phyloP scores from a whole-genome alignment of 805 yeast genomes.

The Metschnikowia vanudenii region DNA sequence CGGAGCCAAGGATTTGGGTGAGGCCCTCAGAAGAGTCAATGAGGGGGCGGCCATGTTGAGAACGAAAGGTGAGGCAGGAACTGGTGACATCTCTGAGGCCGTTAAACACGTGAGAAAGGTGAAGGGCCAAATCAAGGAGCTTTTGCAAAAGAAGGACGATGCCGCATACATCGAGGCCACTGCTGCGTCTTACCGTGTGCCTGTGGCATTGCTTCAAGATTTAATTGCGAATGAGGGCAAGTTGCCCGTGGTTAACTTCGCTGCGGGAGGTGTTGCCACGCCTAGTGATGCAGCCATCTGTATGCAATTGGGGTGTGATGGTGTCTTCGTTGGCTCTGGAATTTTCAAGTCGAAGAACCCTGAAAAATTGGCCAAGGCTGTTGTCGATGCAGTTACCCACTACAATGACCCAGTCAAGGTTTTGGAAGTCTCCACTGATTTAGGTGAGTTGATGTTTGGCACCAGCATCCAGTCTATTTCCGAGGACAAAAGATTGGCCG shows the following conservation, averaged over 20 bases:
- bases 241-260: conserved; percentile 80
- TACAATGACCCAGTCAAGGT: conserved; percentile 59
- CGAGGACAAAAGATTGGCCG: conserved; percentile 17
- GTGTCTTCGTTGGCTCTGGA: conserved; percentile 77
- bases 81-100: conserved; percentile 84
- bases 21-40: conserved; percentile 71
- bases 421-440: conserved; percentile 63
- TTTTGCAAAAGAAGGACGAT: conserved; percentile 37
- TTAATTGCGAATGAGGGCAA: conserved; percentile 53
- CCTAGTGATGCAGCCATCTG: conserved; percentile 86
- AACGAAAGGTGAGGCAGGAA: conserved; percentile 88
- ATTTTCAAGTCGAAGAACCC: conserved; percentile 76
- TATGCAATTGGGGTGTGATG: conserved; percentile 80
- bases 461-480: conserved; percentile 45
- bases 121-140: conserved; percentile 51
- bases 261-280: conserved; percentile 87
- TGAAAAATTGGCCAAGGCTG: conserved; percentile 69
- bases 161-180: conserved; percentile 33
- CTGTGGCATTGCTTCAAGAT: conserved; percentile 50
- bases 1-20: conserved; percentile 80
- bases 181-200: conserved; percentile 61
- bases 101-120: conserved; percentile 69
- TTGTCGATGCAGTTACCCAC: conserved; percentile 75
- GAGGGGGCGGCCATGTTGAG: conserved; percentile 89
- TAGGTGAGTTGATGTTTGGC: conserved; percentile 79